Percentiles rank a stretch among this genome's conserved stretches.
phyloP scores from a whole-genome alignment of 352 stramenopile species.

The Phytopythium kandeliae region DNA sequence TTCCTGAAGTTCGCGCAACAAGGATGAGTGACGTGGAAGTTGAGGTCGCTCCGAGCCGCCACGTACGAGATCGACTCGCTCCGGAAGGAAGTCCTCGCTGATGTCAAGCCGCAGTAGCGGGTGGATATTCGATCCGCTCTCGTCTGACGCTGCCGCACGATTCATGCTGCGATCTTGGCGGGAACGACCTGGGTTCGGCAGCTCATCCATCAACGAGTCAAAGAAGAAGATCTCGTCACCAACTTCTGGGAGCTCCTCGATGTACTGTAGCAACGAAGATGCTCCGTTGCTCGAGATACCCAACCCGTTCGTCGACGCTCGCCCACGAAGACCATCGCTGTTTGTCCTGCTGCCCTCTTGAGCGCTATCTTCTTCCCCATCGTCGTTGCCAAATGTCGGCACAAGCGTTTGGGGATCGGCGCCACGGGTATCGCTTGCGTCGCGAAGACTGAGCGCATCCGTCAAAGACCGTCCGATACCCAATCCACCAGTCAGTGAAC shows the following conservation, averaged over 20 bases:
- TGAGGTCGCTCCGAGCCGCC: slow-evolving; percentile 37
- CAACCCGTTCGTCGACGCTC: background rate
- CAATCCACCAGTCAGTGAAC: background rate
- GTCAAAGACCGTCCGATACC: background rate
- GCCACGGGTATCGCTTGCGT: background rate
- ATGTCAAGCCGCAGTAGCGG: slow-evolving; percentile 32
- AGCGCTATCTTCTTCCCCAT: slow-evolving; percentile 17
- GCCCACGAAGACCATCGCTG: background rate
- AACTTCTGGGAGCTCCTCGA: slow-evolving; percentile 50
- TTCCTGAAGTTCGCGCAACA: slow-evolving; percentile 72
- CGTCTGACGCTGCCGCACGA: slow-evolving; percentile 7
- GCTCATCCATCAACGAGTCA: slow-evolving; percentile 34
- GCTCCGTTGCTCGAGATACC: slow-evolving; percentile 10
- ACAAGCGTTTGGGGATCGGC: slow-evolving; percentile 24
- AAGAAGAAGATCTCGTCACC: slow-evolving; percentile 53
- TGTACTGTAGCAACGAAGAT: slow-evolving; percentile 42
- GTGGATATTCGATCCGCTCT: slow-evolving; percentile 13
- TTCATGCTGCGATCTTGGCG: slow-evolving; percentile 27
- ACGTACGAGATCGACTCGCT: slow-evolving; percentile 6
- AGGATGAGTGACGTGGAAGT: slow-evolving; percentile 57
- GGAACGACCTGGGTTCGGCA: slow-evolving; percentile 10
- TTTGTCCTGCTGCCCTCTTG: background rate
- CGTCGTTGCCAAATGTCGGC: slow-evolving; percentile 31
- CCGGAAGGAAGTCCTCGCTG: slow-evolving; percentile 3
- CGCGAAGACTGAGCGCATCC: slow-evolving; percentile 4